Conservation (phyloP, 352 stramenopile genomes). For the Pythium guiyangense region DNA sequence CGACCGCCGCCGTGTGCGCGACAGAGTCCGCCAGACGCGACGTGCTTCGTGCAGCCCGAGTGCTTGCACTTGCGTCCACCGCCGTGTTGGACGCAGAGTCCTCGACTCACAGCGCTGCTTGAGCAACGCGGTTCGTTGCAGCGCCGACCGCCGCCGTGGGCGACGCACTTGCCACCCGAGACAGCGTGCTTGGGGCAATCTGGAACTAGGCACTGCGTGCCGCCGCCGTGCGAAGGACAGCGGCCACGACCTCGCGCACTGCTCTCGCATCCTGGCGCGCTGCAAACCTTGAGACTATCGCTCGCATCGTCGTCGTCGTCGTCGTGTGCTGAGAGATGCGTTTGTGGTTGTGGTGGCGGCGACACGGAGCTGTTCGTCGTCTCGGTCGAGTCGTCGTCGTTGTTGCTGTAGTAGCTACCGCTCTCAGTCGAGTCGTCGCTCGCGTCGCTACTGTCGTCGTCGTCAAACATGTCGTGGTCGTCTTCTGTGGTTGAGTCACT, state of each 20-base stretch:
- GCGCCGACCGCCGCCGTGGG: slow-evolving; percentile 51
- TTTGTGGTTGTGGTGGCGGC: not conserved
- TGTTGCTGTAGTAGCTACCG: slow-evolving; percentile 3
- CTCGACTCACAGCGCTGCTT: slow-evolving; percentile 50
- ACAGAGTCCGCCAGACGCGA: slow-evolving; percentile 74
- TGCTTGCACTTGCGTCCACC: slow-evolving; percentile 70
- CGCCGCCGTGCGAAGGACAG: slow-evolving; percentile 52
- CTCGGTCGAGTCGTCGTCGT: slow-evolving; percentile 1
- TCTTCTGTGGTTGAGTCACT: slow-evolving; percentile 8
- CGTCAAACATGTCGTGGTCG: slow-evolving; percentile 10
- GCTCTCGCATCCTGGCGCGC: slow-evolving; percentile 27
- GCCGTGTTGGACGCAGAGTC: slow-evolving; percentile 64
- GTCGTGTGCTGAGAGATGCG: not conserved
- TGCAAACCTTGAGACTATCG: slow-evolving; percentile 15
- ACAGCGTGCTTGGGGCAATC: slow-evolving; percentile 65
- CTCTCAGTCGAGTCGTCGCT: slow-evolving; percentile 4
- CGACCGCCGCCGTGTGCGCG: slow-evolving; percentile 73
- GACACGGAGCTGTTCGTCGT: not conserved
- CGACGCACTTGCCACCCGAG: slow-evolving; percentile 55
- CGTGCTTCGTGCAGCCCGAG: slow-evolving; percentile 65
- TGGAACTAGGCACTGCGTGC: slow-evolving; percentile 42
- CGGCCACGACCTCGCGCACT: slow-evolving; percentile 49
- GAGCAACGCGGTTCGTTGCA: slow-evolving; percentile 37
- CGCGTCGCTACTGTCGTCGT: slow-evolving; percentile 4
- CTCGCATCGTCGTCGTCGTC: not conserved